These are phyloP conservation scores for Austroboletus eburneus DNA, from an alignment of 768 basidiomycete species.

Conservation along the genomic window DNA sequence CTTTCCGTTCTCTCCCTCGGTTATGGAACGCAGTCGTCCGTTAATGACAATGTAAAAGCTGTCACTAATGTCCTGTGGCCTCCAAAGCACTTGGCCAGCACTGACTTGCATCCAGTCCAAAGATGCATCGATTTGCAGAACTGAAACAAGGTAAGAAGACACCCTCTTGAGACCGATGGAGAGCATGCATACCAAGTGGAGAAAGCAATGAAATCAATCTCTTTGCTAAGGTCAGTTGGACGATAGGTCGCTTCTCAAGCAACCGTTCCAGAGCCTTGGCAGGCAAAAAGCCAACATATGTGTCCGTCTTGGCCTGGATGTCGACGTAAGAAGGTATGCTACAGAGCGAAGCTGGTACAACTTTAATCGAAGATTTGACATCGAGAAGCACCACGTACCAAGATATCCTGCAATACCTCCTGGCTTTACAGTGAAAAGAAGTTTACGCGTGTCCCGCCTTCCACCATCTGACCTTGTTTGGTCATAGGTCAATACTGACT, in stretches of 20 bases:
- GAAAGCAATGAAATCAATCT: conserved; percentile 93
- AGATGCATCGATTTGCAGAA: conserved; percentile 94
- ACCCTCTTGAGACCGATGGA: background rate
- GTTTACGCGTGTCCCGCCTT: conserved; percentile 47
- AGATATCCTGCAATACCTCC: conserved; percentile 98
- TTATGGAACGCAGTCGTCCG: conserved; percentile 88
- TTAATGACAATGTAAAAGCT: conserved; percentile 99
- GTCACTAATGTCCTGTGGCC: conserved; percentile 85
- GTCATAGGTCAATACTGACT: conserved; percentile 35
- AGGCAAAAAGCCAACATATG: conserved; percentile 95
- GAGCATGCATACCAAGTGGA: conserved; percentile 63
- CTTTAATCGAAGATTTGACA: conserved; percentile 2
- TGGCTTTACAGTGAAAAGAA: conserved; percentile 92
- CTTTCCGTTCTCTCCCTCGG: conserved; percentile 70
- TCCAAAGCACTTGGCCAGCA: conserved; percentile 93
- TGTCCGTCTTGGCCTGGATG: conserved; percentile 95
- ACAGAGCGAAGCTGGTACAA: conserved; percentile 70
- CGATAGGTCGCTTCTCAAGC: conserved; percentile 92
- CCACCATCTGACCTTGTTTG: conserved; percentile 24
- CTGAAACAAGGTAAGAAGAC: conserved; percentile 37
- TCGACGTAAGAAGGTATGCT: conserved; percentile 94
- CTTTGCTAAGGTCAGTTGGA: conserved; percentile 91
- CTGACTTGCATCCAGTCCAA: conserved; percentile 98
- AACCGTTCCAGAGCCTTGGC: conserved; percentile 84
- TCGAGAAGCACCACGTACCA: conserved; percentile 41